A percentile compares a stretch with the other conserved stretches of the same genome.
These are phyloP conservation scores for Cryptococcus hybrid DNA, from an alignment of 1,284 basidiomycete species.

Conservation along the genomic window DNA sequence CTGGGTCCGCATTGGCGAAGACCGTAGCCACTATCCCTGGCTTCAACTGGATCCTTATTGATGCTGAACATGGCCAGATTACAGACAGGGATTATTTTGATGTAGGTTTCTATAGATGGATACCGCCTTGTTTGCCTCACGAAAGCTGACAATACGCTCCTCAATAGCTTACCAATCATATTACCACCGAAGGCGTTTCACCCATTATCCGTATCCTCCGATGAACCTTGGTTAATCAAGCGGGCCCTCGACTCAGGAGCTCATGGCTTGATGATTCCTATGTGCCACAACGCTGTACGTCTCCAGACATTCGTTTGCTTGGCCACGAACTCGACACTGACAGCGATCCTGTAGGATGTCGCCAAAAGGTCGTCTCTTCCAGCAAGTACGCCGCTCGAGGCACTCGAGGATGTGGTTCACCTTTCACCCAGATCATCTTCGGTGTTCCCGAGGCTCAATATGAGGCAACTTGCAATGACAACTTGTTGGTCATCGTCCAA, in stretches of 20 bases:
- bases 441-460: slow-evolving; percentile 53
- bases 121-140: too few relatives aligned
- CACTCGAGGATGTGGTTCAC: slow-evolving; percentile 32
- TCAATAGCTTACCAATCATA: slow-evolving; percentile 23
- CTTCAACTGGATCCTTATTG: slow-evolving; percentile 37
- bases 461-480: slow-evolving; percentile 58
- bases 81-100: slow-evolving; percentile 33
- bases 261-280: slow-evolving; percentile 37
- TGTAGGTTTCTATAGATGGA: slow-evolving; percentile 10
- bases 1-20: slow-evolving; percentile 24
- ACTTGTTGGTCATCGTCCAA: slow-evolving; percentile 62
- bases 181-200: slow-evolving; percentile 29
- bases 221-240: slow-evolving; percentile 44
- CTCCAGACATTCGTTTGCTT: too few relatives aligned
- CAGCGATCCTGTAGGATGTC: slow-evolving; percentile 14
- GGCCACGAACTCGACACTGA: too few relatives aligned
- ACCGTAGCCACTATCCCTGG: slow-evolving; percentile 32
- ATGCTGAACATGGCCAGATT: slow-evolving; percentile 34
- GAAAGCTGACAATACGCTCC: too few relatives aligned
- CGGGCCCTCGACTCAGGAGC: slow-evolving; percentile 47
- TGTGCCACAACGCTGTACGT: slow-evolving; percentile 30
- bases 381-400: slow-evolving; percentile 34
- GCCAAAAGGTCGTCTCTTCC: slow-evolving; percentile 26
- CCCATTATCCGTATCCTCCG: slow-evolving; percentile 45
- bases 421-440: slow-evolving; percentile 29